Evolutionary conservation across 768 basidiomycete species (phyloP).

Genomic region (Botryobasidium botryosum): DNA sequence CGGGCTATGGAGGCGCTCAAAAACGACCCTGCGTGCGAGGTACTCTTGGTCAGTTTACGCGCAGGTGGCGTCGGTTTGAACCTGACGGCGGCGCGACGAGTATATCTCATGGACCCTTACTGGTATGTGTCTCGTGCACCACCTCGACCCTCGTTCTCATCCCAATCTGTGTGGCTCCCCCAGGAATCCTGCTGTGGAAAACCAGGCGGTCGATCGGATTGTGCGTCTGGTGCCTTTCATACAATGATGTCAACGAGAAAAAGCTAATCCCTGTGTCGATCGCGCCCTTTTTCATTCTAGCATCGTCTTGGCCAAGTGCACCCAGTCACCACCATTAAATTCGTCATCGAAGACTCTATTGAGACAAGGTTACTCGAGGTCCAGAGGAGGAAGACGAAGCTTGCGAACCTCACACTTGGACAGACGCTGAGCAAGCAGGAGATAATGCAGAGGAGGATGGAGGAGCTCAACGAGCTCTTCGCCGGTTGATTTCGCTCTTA

Average conservation of each 20-base stretch:
- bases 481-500: conserved; percentile 1
- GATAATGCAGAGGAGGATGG: conserved; percentile 69
- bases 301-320: conserved; percentile 92
- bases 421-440: conserved; percentile 79
- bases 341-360: conserved; percentile 89
- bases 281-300: conserved; percentile 24
- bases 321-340: conserved; percentile 80
- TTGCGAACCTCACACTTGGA: conserved; percentile 88
- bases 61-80: conserved; percentile 97
- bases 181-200: conserved; percentile 95
- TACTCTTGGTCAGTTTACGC: conserved; percentile 86
- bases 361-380: conserved; percentile 86
- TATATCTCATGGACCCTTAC: conserved; percentile 94
- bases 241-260: not conserved
- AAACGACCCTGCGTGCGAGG: conserved; percentile 78
- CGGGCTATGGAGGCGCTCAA: conserved; percentile 87
- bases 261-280: not conserved
- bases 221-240: conserved; percentile 30
- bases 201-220: conserved; percentile 95
- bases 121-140: conserved; percentile 35
- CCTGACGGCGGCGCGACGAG: conserved; percentile 82
- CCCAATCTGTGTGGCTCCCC: not conserved
- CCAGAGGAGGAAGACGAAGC: conserved; percentile 83
- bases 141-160: not conserved
- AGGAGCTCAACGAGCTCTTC: conserved; percentile 70